Percentiles rank a stretch among this genome's conserved stretches.
These are phyloP conservation scores for Parietaria judaica DNA, from an alignment of 306 rosid species.

Conservation along the genomic window DNA sequence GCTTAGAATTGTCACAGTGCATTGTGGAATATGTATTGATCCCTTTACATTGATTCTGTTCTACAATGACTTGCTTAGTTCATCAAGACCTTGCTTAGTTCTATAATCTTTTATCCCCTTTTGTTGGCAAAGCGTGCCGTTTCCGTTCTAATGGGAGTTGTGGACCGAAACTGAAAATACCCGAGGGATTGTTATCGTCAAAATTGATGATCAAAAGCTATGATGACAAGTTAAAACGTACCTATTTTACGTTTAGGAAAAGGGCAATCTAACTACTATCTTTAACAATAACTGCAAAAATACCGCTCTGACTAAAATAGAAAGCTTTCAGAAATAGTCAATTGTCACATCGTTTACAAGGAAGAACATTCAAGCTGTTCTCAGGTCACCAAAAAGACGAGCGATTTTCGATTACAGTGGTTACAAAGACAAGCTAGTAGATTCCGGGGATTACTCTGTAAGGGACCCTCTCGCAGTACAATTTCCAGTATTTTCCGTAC, in stretches of 20 bases:
- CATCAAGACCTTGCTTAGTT: neutral
- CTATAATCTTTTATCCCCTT: neutral
- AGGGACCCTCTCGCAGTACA: conserved; percentile 74
- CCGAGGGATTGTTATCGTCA: too few relatives aligned
- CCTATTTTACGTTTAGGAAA: neutral
- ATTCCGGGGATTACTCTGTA: conserved; percentile 77
- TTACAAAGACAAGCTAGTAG: conserved; percentile 26
- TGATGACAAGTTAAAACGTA: neutral
- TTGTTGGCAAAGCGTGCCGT: too few relatives aligned
- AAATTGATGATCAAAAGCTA: too few relatives aligned
- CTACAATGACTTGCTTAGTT: neutral
- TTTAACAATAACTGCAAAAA: neutral
- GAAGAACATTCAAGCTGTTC: neutral
- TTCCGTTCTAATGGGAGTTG: too few relatives aligned
- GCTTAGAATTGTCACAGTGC: neutral
- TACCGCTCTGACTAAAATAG: neutral
- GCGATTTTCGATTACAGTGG: too few relatives aligned
- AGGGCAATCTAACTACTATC: neutral
- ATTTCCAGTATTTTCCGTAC: conserved; percentile 91
- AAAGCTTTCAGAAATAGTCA: neutral
- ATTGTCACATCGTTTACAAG: neutral
- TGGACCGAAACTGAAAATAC: too few relatives aligned
- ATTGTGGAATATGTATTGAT: neutral
- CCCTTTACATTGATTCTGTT: neutral
- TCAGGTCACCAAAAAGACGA: neutral